phyloP scores from a whole-genome alignment of 2,329 filamentous ascomycete species.

The Aspergillus clavatus region DNA sequence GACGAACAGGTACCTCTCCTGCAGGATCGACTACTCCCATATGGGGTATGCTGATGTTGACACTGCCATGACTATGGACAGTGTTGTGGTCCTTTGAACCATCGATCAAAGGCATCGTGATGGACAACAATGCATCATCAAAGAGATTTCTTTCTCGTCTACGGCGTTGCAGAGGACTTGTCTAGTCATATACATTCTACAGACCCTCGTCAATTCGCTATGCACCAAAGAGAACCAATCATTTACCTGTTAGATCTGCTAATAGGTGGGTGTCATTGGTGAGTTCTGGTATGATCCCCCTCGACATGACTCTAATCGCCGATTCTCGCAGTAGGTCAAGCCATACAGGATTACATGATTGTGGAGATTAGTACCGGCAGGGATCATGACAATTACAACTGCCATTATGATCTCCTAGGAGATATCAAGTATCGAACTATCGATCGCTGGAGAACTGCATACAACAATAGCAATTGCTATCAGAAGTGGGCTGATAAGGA shows the following conservation, averaged over 20 bases:
- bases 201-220: not conserved
- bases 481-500: not conserved
- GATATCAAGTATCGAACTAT: too few species aligned
- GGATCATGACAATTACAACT: too few species aligned
- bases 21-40: slow-evolving; percentile 4
- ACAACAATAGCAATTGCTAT: too few species aligned
- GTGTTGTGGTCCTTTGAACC: slow-evolving; percentile 21
- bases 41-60: slow-evolving; percentile 8
- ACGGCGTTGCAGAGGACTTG: slow-evolving; percentile 3
- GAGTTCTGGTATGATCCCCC: slow-evolving; percentile 13
- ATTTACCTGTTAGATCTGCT: not conserved
- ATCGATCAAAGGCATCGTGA: slow-evolving; percentile 29
- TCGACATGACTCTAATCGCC: slow-evolving; percentile 12
- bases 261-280: not conserved
- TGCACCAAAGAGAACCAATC: not conserved
- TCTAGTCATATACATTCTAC: not conserved
- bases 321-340: slow-evolving; percentile 6
- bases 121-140: slow-evolving; percentile 3
- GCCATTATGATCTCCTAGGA: too few species aligned
- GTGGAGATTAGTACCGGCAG: too few species aligned
- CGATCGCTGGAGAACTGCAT: too few species aligned
- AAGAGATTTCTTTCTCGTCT: slow-evolving; percentile 5
- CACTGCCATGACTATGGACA: slow-evolving; percentile 20
- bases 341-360: not conserved
- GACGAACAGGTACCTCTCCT: slow-evolving; percentile 1